phyloP scores from a whole-genome alignment of 1,284 basidiomycete species.

The Sphaerobolus stellatus region DNA sequence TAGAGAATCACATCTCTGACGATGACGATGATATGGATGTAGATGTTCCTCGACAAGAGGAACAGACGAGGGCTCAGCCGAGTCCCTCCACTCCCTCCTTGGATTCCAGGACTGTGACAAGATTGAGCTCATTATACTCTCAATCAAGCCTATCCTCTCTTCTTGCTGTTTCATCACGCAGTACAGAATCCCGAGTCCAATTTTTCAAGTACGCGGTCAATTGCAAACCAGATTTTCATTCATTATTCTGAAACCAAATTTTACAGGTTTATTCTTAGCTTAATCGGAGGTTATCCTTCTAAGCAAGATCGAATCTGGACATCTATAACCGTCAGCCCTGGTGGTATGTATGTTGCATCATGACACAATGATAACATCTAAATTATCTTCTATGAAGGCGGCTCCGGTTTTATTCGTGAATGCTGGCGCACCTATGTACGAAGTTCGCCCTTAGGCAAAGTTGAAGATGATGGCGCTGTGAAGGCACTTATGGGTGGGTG shows the following conservation, averaged over 20 bases:
- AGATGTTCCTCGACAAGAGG: neutral
- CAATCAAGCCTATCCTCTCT: constrained; percentile 4
- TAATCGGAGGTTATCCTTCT: constrained; percentile 1
- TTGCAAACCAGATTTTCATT: neutral
- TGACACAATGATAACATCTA: constrained; percentile 26
- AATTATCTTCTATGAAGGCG: constrained; percentile 45
- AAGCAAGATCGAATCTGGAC: constrained; percentile 12
- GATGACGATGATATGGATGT: constrained; percentile 17
- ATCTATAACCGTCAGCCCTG: constrained; percentile 16
- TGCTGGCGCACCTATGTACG: constrained; percentile 73
- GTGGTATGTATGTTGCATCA: constrained; percentile 16
- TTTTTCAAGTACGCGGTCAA: constrained; percentile 6
- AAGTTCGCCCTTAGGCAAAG: constrained; percentile 52
- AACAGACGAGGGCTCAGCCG: neutral
- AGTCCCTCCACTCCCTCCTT: neutral
- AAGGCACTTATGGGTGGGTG: constrained; percentile 42
- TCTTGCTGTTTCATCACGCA: neutral
- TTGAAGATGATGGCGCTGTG: constrained; percentile 36
- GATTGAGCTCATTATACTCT: constrained; percentile 3
- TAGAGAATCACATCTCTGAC: constrained; percentile 31
- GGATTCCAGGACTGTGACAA: constrained; percentile 3
- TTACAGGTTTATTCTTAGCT: constrained; percentile 6
- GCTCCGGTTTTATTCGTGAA: constrained; percentile 63
- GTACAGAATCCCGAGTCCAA: neutral
- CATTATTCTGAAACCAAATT: neutral